These are phyloP conservation scores for Teratosphaeria zuluensis DNA, from an alignment of 2,329 filamentous ascomycete genomes.

Conservation along the genomic window DNA sequence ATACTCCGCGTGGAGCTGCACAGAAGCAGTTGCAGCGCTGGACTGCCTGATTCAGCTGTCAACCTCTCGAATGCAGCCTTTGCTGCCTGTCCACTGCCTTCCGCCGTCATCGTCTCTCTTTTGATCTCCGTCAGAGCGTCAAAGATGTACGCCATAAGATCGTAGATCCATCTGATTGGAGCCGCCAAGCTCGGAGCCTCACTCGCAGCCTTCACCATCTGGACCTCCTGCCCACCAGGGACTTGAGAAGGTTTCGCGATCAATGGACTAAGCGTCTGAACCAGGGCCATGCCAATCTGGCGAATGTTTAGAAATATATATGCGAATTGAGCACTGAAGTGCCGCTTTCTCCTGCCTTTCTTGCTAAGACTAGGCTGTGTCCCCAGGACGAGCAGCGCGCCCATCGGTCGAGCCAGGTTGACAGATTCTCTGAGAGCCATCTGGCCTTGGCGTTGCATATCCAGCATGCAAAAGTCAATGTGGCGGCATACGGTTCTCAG, in stretches of 20 bases:
- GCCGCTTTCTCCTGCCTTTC: constrained; percentile 44
- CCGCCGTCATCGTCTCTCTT: not conserved
- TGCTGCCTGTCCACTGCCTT: not conserved
- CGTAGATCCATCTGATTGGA: constrained; percentile 68
- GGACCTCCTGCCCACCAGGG: not conserved
- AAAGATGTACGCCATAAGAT: constrained; percentile 49
- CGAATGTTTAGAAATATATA: constrained; percentile 67
- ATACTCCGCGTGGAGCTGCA: constrained; percentile 66
- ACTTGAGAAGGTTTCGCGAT: not conserved
- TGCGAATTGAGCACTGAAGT: constrained; percentile 62
- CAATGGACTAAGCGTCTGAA: constrained; percentile 12
- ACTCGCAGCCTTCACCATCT: not conserved
- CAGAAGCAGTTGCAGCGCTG: constrained; percentile 47
- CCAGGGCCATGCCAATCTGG: constrained; percentile 38
- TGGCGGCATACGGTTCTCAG: constrained; percentile 40
- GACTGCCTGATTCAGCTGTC: constrained; percentile 11
- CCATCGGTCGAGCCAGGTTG: constrained; percentile 64
- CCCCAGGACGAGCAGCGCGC: constrained; percentile 68
- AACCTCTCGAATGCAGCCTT: constrained; percentile 14
- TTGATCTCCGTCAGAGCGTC: constrained; percentile 42
- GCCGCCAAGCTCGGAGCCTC: constrained; percentile 54
- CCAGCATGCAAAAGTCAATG: constrained; percentile 73
- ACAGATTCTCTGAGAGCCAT: constrained; percentile 58
- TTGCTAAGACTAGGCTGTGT: constrained; percentile 44
- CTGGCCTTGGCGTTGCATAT: constrained; percentile 48